Conservation (phyloP, 1,139 yeast species). For the Scheffersomyces lignicola region DNA sequence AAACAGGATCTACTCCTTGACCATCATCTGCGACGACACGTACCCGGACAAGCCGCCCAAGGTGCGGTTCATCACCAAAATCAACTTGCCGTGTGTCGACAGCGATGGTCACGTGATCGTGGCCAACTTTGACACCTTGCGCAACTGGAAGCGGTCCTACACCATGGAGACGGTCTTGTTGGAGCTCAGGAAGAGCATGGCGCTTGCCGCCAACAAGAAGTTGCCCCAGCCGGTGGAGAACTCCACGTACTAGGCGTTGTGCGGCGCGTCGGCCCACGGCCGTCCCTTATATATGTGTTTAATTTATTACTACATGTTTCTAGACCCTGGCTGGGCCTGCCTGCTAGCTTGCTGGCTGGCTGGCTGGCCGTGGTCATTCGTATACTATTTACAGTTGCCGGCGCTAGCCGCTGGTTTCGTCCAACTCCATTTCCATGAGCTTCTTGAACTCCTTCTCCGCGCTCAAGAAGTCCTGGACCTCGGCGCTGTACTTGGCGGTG, state of each 20-base stretch:
- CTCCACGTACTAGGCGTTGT: slow-evolving; percentile 49
- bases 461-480: slow-evolving; percentile 34
- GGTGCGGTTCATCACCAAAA: slow-evolving; percentile 75
- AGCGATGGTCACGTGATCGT: slow-evolving; percentile 64
- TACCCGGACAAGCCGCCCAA: slow-evolving; percentile 91
- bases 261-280: too few relatives aligned
- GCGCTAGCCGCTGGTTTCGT: slow-evolving; percentile 8
- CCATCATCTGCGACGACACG: slow-evolving; percentile 74
- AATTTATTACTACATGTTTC: too few relatives aligned
- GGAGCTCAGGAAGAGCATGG: slow-evolving; percentile 86
- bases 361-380: too few relatives aligned
- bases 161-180: slow-evolving; percentile 90
- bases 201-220: slow-evolving; percentile 76
- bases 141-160: slow-evolving; percentile 82
- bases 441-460: slow-evolving; percentile 41
- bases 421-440: slow-evolving; percentile 30
- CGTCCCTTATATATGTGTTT: too few relatives aligned
- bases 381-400: not conserved
- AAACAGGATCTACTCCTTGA: slow-evolving; percentile 85
- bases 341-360: too few relatives aligned
- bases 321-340: too few relatives aligned
- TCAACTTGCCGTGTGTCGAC: slow-evolving; percentile 90
- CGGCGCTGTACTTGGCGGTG: slow-evolving; percentile 22
- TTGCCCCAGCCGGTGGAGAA: slow-evolving; percentile 93
- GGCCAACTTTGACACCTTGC: slow-evolving; percentile 65